Evolutionary conservation across 2,329 filamentous ascomycete species (phyloP).

Genomic region (Calonectria ilicicola): DNA sequence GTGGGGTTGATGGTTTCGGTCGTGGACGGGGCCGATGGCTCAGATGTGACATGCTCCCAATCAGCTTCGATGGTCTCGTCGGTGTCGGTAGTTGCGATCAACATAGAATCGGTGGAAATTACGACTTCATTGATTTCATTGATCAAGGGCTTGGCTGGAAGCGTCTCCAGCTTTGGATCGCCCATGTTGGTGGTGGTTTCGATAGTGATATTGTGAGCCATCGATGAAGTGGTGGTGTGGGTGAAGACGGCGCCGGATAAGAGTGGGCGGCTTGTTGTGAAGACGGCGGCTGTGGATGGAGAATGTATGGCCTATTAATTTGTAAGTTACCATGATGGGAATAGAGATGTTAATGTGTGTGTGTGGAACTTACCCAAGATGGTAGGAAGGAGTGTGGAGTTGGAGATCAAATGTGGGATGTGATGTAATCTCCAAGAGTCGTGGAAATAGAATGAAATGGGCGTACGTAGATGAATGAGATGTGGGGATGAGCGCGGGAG

Average conservation of each 20-base stretch:
- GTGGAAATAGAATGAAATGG: background rate
- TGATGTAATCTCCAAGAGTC: background rate
- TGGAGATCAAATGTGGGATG: background rate
- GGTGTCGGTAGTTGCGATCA: slow-evolving; percentile 1
- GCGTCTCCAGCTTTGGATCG: slow-evolving; percentile 5
- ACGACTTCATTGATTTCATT: background rate
- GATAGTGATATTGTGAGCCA: slow-evolving; percentile 25
- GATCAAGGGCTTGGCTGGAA: background rate
- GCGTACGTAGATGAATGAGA: background rate
- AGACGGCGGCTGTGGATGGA: background rate
- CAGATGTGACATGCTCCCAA: background rate
- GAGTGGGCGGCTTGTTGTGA: background rate
- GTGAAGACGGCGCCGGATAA: background rate
- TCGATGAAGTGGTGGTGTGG: slow-evolving; percentile 14
- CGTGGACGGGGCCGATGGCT: slow-evolving; percentile 8
- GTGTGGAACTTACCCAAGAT: background rate
- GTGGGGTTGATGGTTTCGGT: background rate
- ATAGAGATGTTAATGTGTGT: background rate
- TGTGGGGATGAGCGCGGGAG: background rate
- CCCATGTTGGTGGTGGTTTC: slow-evolving; percentile 24
- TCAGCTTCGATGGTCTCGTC: slow-evolving; percentile 9
- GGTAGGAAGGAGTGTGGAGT: background rate
- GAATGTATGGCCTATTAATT: background rate
- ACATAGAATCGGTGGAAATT: background rate
- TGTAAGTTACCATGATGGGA: background rate